phyloP scores from a whole-genome alignment of 2,329 filamentous ascomycete species.

The Trichophyton mentagrophytes region DNA sequence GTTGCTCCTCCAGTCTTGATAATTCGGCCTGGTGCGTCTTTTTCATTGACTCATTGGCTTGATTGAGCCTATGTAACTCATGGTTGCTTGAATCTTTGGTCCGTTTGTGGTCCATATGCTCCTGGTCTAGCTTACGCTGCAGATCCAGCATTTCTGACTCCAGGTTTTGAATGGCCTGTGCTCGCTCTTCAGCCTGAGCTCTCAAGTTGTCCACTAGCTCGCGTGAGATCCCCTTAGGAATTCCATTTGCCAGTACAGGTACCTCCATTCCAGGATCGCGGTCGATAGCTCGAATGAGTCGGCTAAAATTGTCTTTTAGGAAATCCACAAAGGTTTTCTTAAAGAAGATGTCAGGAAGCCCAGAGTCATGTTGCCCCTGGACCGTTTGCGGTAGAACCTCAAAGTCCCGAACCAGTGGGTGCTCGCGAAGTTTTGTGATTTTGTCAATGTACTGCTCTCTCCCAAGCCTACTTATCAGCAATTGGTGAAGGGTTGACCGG shows the following conservation, averaged over 20 bases:
- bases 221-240: slow-evolving; percentile 83
- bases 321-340: slow-evolving; percentile 82
- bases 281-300: slow-evolving; percentile 72
- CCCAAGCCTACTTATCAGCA: slow-evolving; percentile 64
- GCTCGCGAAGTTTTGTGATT: slow-evolving; percentile 61
- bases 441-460: slow-evolving; percentile 79
- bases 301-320: slow-evolving; percentile 88
- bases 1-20: slow-evolving; percentile 40
- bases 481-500: slow-evolving; percentile 63
- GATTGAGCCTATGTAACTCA: slow-evolving; percentile 48
- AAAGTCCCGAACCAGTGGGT: slow-evolving; percentile 73
- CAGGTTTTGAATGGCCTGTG: slow-evolving; percentile 44
- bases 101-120: slow-evolving; percentile 58
- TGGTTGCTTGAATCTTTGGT: slow-evolving; percentile 46
- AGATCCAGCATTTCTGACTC: slow-evolving; percentile 44
- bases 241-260: slow-evolving; percentile 61
- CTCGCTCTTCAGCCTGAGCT: slow-evolving; percentile 61
- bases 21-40: slow-evolving; percentile 56
- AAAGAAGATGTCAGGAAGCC: slow-evolving; percentile 69
- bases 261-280: slow-evolving; percentile 81
- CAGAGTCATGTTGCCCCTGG: slow-evolving; percentile 40
- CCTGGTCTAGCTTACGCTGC: slow-evolving; percentile 50
- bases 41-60: slow-evolving; percentile 58
- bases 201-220: slow-evolving; percentile 81
- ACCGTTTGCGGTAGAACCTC: slow-evolving; percentile 68